Base-by-base conservation (phyloP, 1,284 basidiomycete species). In the Rhodotorula sp. region DNA sequence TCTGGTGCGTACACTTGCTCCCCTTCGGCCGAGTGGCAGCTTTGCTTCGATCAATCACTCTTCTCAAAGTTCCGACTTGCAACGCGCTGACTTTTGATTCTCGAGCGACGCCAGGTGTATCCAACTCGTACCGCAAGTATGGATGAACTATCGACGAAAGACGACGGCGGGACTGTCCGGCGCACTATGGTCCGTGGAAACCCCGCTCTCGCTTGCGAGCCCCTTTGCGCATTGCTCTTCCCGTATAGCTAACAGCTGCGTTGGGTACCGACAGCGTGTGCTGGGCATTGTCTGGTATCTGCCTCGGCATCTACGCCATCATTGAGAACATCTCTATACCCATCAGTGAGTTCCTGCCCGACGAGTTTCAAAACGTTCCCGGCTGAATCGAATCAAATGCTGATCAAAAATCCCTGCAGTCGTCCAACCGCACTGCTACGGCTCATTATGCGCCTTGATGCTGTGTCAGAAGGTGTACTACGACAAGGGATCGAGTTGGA, bases 361-460 rank as follows among this genome's bases (percentile, higher is more conserved):
- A n/a, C n/a, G 18, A 18, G 17, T 22, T 42, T 12, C 26, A 10
- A 10, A 3, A 7, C 26, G 45, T 20, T 44, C 12, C 24, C 18
- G 22, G 26, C 17, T 4, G 3, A 24, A 37, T 29, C 60, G 5
- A 22, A 10, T 48, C 4, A 44, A 14, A 0, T 6, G 10, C 48
- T n/a, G 30, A n/a, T 22, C 6, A 2, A 20, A 10, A 30, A 10
- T n/a, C 30, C 46, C 22, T 24, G 18, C 18, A 54, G 68, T 68
- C 55, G 63, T 72, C 10, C 70, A 72, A 37, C 70, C 70, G 14
- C 70, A 72, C 26, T 66, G 64, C 26, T 72, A 72, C 46, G 70
- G 70, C 15, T 14, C 51, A 0, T 42, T 72, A 1, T 63, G 60
- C 26, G 64, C 67, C 15, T 17, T 72, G 5, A 68, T 66, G 26